These are phyloP conservation scores for Suillus cothurnatus DNA, from an alignment of 768 basidiomycete species.

Conservation along the genomic window DNA sequence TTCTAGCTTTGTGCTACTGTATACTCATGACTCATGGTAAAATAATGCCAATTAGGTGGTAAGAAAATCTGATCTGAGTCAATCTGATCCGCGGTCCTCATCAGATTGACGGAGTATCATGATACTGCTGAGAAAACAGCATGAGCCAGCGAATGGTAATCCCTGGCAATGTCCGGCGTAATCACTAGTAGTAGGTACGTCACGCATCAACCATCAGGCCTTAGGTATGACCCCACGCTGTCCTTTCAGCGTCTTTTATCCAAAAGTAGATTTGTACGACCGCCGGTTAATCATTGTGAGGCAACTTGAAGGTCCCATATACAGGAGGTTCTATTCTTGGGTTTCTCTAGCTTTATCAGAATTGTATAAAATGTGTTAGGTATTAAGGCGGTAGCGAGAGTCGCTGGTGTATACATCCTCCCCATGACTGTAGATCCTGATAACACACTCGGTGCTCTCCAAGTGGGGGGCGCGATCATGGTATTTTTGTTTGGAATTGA, in stretches of 20 bases:
- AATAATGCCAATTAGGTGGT: not conserved
- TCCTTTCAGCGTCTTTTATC: not conserved
- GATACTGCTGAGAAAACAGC: not conserved
- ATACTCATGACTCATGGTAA: not conserved
- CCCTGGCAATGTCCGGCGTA: not conserved
- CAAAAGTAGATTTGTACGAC: not conserved
- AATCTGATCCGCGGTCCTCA: not conserved
- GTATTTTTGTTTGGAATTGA: slow-evolving; percentile 27
- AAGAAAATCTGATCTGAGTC: not conserved
- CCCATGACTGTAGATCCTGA: not conserved
- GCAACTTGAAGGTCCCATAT: not conserved
- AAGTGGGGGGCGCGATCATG: slow-evolving; percentile 26
- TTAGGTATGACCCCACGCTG: not conserved
- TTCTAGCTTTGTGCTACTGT: not conserved
- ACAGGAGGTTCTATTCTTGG: not conserved
- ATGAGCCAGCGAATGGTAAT: not conserved
- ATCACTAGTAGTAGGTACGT: not conserved
- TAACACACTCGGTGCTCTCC: slow-evolving; percentile 23
- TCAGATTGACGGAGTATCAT: not conserved
- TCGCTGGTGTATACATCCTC: not conserved
- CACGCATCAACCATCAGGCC: not conserved
- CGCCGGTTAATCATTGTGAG: not conserved
- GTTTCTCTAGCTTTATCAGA: not conserved
- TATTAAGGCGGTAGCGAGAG: not conserved
- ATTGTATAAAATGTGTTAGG: not conserved